Percentiles rank a stretch among this genome's conserved stretches.
These are phyloP conservation scores for Fistulifera pelliculosa DNA, from an alignment of 108 stramenopile genomes.

Conservation along the genomic window DNA sequence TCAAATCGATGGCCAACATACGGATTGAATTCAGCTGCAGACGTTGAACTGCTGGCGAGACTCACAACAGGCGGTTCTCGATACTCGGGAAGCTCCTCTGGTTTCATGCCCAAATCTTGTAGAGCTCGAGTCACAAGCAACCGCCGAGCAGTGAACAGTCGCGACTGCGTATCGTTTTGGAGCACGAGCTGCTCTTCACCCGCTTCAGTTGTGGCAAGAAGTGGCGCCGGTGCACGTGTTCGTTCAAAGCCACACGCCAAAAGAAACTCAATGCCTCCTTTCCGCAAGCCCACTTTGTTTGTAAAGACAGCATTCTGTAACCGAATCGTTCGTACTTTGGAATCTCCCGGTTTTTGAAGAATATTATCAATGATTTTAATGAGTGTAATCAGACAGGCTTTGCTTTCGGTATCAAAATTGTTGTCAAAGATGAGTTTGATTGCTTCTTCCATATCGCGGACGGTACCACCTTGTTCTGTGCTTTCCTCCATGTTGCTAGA, in stretches of 20 bases:
- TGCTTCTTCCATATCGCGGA: conserved; percentile 24
- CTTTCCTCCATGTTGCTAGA: too few relatives aligned
- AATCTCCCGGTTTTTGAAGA: conserved; percentile 41
- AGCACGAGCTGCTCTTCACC: conserved; percentile 21
- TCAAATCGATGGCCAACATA: conserved; percentile 60
- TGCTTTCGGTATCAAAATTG: conserved; percentile 56
- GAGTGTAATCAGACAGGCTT: conserved; percentile 46
- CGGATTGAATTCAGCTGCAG: conserved; percentile 39
- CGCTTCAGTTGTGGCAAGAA: conserved; percentile 6
- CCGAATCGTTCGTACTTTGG: conserved; percentile 65
- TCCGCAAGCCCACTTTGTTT: conserved; percentile 34
- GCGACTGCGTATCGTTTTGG: conserved; percentile 29
- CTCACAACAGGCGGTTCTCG: conserved; percentile 6
- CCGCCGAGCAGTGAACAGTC: conserved; percentile 29
- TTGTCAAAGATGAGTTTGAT: conserved; percentile 26
- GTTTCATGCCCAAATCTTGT: conserved; percentile 30
- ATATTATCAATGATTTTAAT: conserved; percentile 72
- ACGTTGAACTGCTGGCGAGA: background rate
- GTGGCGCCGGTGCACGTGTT: conserved; percentile 14
- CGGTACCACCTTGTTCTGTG: too few relatives aligned
- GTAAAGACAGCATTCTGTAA: conserved; percentile 44
- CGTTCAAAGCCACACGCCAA: conserved; percentile 53
- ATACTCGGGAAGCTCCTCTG: conserved; percentile 32
- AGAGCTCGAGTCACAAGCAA: conserved; percentile 29
- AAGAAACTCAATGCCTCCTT: conserved; percentile 55